Percentiles rank a stretch among this genome's conserved stretches.
Evolutionary conservation across 148 eudicot species (phyloP).

Genomic region (Cornus suecica): DNA sequence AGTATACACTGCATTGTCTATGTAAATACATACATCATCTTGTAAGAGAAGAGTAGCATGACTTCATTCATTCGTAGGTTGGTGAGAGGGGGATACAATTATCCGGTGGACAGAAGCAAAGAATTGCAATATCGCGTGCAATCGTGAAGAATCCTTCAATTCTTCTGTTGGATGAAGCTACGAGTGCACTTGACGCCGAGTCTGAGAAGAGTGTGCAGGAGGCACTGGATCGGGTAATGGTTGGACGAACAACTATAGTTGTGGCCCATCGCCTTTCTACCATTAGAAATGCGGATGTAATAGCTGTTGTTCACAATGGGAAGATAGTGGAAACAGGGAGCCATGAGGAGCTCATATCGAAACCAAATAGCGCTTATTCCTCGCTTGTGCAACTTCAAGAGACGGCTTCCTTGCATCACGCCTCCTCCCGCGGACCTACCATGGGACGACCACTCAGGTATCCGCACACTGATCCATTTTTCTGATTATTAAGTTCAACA

Average conservation of each 20-base stretch:
- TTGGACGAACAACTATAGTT: slow-evolving; percentile 84
- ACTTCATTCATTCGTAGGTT: not conserved
- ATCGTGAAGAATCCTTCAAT: slow-evolving; percentile 88
- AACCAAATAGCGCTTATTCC: slow-evolving; percentile 65
- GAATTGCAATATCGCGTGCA: slow-evolving; percentile 94
- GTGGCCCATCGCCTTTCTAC: slow-evolving; percentile 97
- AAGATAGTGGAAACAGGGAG: slow-evolving; percentile 84
- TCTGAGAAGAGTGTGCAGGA: slow-evolving; percentile 95
- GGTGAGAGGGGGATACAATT: not conserved
- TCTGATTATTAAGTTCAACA: not conserved
- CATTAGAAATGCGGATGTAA: slow-evolving; percentile 83
- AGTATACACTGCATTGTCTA: not conserved
- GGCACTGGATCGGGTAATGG: slow-evolving; percentile 98
- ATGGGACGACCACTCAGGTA: slow-evolving; percentile 70
- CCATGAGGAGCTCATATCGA: slow-evolving; percentile 83
- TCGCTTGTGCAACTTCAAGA: slow-evolving; percentile 86
- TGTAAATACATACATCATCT: not conserved
- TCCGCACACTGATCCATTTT: slow-evolving; percentile 1
- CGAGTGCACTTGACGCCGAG: slow-evolving; percentile 96
- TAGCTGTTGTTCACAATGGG: slow-evolving; percentile 88
- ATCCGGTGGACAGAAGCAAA: slow-evolving; percentile 92
- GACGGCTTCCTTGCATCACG: slow-evolving; percentile 45
- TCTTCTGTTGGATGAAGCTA: slow-evolving; percentile 90
- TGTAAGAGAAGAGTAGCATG: not conserved
- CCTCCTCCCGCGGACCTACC: slow-evolving; percentile 46